Base-by-base conservation (phyloP, 495 filamentous ascomycete species). In the Talaromyces thailandensis region DNA sequence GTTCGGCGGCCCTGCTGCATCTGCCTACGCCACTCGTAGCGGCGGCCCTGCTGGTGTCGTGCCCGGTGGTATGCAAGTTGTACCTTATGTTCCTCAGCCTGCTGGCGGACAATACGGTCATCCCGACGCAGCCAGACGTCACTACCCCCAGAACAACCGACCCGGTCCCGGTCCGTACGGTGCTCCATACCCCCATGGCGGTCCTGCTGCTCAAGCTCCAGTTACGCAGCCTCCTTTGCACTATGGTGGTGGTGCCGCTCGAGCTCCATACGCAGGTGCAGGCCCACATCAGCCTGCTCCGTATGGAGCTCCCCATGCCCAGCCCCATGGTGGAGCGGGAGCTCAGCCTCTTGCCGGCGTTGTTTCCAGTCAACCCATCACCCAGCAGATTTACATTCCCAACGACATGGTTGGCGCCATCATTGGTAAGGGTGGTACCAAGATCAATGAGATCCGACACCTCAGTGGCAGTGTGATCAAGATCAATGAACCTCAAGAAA, bases 321-420 rank as follows among this genome's bases (percentile, higher is more conserved):
- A 86, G 61, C 72, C 73, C 18, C 74, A 78, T 56, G 78, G 79
- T 23, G 78, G 79, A 23, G 80, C 80, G 56, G 78, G 80, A 12
- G 78, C 81, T n/a, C 82, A 85, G 67, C 90, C 91, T 5, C 87
- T 92, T 71, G 85, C 85, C 67, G 85, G 84, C 50, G 85, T 87
- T 68, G 83, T 94, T 62, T 88, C 90, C 37, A 92, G 91, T 37
- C 88, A 93, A 64, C 91, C 94, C 62, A 75, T 98, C 66, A 98
- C 94, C 2, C 94, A 98, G 71, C 94, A 98, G 74, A 98, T 98
- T 66, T 98, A 87, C 76, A 98, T 98, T 69, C 94, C 94, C 51
- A 98, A 98, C 73, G 94, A 98, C 69, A 98, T 98, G 94, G 94
- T 98, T 59, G 94, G 94, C 56, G 94, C 94, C 55, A 98, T 98